phyloP scores from a whole-genome alignment of 257 asterid species.

The Scutellaria barbata region DNA sequence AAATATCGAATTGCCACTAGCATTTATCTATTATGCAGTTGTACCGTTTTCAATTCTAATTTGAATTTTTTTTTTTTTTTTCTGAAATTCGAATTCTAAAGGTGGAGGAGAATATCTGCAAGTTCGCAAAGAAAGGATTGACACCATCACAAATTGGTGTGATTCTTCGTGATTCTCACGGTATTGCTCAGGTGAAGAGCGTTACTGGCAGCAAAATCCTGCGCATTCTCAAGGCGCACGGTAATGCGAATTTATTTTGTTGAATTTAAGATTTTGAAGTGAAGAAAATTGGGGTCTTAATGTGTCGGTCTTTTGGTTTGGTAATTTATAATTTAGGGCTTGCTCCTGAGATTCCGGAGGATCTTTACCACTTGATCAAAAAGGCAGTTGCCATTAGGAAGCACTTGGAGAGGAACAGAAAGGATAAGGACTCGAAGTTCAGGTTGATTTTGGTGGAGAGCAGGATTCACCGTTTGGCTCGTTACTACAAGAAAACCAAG shows the following conservation, averaged over 20 bases:
- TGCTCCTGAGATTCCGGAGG: constrained; percentile 61
- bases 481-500: constrained; percentile 62
- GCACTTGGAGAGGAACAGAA: constrained; percentile 61
- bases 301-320: neutral
- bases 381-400: constrained; percentile 61
- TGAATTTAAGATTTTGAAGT: neutral
- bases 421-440: constrained; percentile 58
- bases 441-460: constrained; percentile 59
- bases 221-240: constrained; percentile 60
- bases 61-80: neutral
- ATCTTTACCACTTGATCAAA: constrained; percentile 57
- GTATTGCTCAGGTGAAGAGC: constrained; percentile 61
- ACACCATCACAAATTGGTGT: constrained; percentile 61
- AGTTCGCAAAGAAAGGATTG: constrained; percentile 54
- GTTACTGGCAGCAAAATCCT: constrained; percentile 58
- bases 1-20: neutral
- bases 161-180: constrained; percentile 61
- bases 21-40: neutral
- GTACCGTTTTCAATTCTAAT: neutral
- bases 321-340: constrained; percentile 37
- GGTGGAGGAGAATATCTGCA: constrained; percentile 57
- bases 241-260: constrained; percentile 24
- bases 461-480: constrained; percentile 59
- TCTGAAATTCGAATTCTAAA: neutral
- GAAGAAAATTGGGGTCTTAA: neutral